Percentiles rank a stretch among this genome's conserved stretches.
phyloP scores from a whole-genome alignment of 2,329 filamentous ascomycete species.

The Chrysoporthe austroafricana region DNA sequence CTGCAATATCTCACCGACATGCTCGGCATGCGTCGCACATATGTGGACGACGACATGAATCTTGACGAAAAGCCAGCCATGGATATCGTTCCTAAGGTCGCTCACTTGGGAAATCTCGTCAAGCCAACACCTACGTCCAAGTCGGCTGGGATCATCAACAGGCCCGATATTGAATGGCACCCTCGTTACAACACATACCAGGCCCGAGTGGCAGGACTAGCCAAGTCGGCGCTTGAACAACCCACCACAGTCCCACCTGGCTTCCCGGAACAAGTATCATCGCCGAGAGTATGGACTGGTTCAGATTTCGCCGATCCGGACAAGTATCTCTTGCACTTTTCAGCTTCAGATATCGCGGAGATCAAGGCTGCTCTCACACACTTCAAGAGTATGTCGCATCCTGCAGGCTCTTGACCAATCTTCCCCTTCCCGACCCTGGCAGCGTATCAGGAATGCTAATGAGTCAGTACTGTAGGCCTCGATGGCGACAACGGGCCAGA shows the following conservation, averaged over 20 bases:
- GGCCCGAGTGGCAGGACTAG: constrained; percentile 31
- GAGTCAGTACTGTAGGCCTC: constrained; percentile 9
- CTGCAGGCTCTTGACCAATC: not conserved
- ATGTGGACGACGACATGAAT: no score
- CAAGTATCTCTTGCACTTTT: constrained; percentile 30
- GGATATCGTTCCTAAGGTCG: no score
- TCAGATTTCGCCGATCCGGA: constrained; percentile 31
- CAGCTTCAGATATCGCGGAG: constrained; percentile 31
- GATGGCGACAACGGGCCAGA: constrained; percentile 28
- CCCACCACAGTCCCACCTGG: constrained; percentile 32
- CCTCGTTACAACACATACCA: constrained; percentile 32
- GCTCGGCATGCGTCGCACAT: no score
- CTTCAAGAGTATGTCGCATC: constrained; percentile 30
- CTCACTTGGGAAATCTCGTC: no score
- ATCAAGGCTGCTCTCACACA: constrained; percentile 31
- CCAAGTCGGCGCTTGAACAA: constrained; percentile 27
- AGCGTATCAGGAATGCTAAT: not conserved
- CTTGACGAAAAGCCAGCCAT: no score
- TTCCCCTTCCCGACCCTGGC: not conserved
- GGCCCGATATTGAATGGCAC: constrained; percentile 33
- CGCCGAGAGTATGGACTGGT: constrained; percentile 30
- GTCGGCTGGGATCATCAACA: no score
- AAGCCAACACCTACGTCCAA: no score
- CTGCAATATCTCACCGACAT: no score
- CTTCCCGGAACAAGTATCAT: constrained; percentile 29